Evolutionary conservation across 208 protist genomes (phyloP), one percentile per base, ranked within the genome.

Genomic region (Acanthamoeba culbertsoni): DNA sequence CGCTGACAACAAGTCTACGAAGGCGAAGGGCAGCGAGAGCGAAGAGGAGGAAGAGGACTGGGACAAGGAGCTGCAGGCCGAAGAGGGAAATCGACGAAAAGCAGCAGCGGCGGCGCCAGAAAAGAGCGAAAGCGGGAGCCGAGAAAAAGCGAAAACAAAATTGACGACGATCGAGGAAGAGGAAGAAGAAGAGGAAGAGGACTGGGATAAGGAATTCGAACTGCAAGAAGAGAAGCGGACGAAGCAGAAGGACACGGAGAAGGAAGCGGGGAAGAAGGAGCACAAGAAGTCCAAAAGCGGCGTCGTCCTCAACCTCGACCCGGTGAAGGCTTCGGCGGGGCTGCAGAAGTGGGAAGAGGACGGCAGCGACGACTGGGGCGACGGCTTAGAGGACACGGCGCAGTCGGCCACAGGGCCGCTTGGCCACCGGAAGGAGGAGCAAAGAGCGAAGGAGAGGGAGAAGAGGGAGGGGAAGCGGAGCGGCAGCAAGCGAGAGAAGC

Each of bases 161-260:
- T 65, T 31, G 59, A 65, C 59, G 26, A 31, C 28, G 28, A 65
- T 6, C n/a, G 59, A 65, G 59, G 63, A n/a, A 7, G 59, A 40
- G 20, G 45, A 82, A 14, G 71, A 82, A 26, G 71, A 82, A 18
- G 71, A 82, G 40, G 71, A 82, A 10, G 71, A 82, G 23, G 71
- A 82, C 71, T 82, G 71, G 71, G 71, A 82, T 26, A 82, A 82
- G 71, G 71, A 82, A 12, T 53, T 82, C 45, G 79, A 89, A 14
- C 51, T 31, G 31, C 33, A 89, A 20, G 37, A 37, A 12, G 43
- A 63, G 48, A 7, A 86, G 46, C 3, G 37, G 45, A 12, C 37
- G 51, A 3, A 53, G 46, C 20, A 57, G 75, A 16, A 55, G 65
- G 65, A n/a, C 65, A 35, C 65, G 18, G 65, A n/a, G 28, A 37